These are phyloP conservation scores for Cryptomeria japonica DNA, from an alignment of 75 land plant genomes.

Conservation along the genomic window DNA sequence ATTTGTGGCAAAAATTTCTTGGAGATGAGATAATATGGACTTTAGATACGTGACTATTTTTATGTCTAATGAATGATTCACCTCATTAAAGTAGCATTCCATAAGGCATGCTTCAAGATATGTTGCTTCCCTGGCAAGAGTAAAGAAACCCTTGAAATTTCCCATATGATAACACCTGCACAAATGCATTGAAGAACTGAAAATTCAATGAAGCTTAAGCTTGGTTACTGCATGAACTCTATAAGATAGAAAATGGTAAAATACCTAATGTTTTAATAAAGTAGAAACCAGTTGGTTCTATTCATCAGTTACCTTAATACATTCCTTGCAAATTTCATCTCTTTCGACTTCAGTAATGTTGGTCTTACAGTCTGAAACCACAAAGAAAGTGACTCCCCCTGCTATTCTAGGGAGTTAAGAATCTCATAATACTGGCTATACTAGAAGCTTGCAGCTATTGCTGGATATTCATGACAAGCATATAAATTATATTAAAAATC, in stretches of 20 bases:
- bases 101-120: slow-evolving; percentile 78
- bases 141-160: slow-evolving; percentile 70
- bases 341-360: slow-evolving; percentile 48
- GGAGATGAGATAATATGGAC: neutral
- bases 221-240: neutral
- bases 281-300: neutral
- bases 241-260: neutral
- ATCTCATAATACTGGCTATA: neutral
- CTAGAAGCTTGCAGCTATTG: neutral
- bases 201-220: neutral
- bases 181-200: neutral
- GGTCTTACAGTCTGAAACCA: slow-evolving; percentile 70
- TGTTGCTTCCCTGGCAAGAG: slow-evolving; percentile 55
- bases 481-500: neutral
- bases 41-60: neutral
- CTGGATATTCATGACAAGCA: neutral
- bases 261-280: neutral
- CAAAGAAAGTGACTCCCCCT: slow-evolving; percentile 68
- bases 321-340: slow-evolving; percentile 73
- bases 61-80: slow-evolving; percentile 7
- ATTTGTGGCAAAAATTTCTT: neutral
- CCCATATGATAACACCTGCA: slow-evolving; percentile 65
- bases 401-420: slow-evolving; percentile 6
- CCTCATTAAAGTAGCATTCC: slow-evolving; percentile 77
- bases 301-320: slow-evolving; percentile 50